Base-by-base conservation (phyloP, 2,329 filamentous ascomycete species). In the Byssoonygena ceratinophila region DNA sequence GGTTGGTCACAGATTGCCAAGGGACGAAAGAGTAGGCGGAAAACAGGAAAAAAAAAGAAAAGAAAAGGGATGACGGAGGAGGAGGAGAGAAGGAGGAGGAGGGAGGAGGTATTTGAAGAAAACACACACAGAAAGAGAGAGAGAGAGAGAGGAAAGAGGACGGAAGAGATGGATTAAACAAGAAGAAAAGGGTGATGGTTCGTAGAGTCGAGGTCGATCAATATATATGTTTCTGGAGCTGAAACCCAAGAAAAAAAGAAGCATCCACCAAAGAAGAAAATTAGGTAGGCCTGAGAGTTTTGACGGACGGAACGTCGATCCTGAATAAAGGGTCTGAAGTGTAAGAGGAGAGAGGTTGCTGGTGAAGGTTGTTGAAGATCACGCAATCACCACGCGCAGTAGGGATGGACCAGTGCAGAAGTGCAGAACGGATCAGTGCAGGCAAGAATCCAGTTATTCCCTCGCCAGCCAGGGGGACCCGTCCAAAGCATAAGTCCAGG, bases 241-340 rank as follows among this genome's bases (percentile, higher is more conserved):
- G 27, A 41, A 32, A 34, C 20, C 22, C 18, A 22, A 37, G 22
- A 36, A 40, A 37, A 18, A 36, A 5, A 43, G n/a, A 51, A 22
- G 31, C 18, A 50, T 4, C 9, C n/a, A 41, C 11, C 4, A 29
- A 39, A 20, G 18, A 40, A 27, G 32, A 27, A 41, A n/a, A 50
- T 29, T 29, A 29, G 27, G 27, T n/a, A n/a, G 27, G 4, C 27
- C 27, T 5, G 27, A 14, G 7, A 32, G 29, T 23, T 29, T 29
- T 20, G 32, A 32, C 8, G 2, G 27, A 29, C 31, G 49, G 45
- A 51, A 51, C 49, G 40, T 27, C 49, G 49, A 51, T 51, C 49
- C 49, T 51, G 40, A 51, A 40, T 40, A 29, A 40, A 41, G 41
- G 20, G 3, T 2, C 22, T 2, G 3, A 31, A 34, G 16, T 14